Evolutionary conservation across 768 basidiomycete genomes (phyloP), one percentile per base, ranked within the genome.

Genomic region (Tephrocybe sp.): DNA sequence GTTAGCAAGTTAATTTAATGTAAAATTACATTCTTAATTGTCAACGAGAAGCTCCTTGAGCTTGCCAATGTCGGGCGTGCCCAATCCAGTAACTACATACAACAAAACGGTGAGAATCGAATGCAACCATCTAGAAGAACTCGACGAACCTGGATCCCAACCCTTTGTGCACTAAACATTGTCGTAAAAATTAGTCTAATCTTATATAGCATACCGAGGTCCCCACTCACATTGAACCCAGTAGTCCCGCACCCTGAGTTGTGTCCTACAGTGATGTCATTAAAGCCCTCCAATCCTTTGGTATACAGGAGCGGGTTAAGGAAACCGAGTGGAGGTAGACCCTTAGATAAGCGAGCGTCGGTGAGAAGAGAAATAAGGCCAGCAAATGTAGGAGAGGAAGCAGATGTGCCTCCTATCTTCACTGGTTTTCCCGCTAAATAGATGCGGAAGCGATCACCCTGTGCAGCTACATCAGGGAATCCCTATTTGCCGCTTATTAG

Each of bases 401-500:
- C 80, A 2, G 84, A 86, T 1, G 87, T 89, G 45, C 87, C 87
- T 2, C 68, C 75, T 46, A 81, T 72, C 1, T 63, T 54, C 33
- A 52, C 53, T 4, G 65, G 26, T 20, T 46, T 10, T 10, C 82
- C 82, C 13, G 59, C 53, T 45, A 75, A 65, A 63, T 73, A 70
- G 43, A 85, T 70, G 17, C 65, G 62, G 72, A 79, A 88, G 34
- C 65, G 57, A 48, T 61, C 55, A 1, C 72, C 69, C 61, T 83
- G 84, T 1, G 85, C 83, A 1, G 84, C 66, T 40, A 88, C 83
- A 52, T 89, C 87, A 3, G 86, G 87, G 53, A 73, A 65, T 23
- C 71, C 85, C 84, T 78, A 41, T 39, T 12, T 40, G 40, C 36
- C 22, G n/a, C 45, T 32, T 26, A 22, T 38, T 20, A 36, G 32